Percentiles rank a stretch among this genome's conserved stretches.
Evolutionary conservation across 371 early-diverging fungal genomes (phyloP).

Genomic region (Mortierella sp.): DNA sequence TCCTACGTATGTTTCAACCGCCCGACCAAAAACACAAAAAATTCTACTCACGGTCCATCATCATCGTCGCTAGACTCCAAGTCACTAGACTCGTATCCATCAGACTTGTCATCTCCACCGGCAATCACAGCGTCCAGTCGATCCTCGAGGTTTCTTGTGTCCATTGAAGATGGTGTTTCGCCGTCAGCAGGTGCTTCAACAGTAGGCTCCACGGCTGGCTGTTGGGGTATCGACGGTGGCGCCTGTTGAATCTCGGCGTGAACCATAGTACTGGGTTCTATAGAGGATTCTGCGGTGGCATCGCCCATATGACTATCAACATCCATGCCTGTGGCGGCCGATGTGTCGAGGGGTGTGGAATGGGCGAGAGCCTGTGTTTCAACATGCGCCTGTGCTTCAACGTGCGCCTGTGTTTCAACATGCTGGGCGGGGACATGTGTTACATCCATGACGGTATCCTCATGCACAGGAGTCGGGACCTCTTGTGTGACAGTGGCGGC

Average conservation of each 20-base stretch:
- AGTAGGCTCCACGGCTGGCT: conserved; percentile 6
- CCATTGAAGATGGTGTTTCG: neutral
- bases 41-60: conserved; percentile 27
- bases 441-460: conserved; percentile 23
- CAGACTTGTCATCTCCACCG: conserved; percentile 27
- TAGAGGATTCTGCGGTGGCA: conserved; percentile 8
- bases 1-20: neutral
- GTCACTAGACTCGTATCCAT: conserved; percentile 55
- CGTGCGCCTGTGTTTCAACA: neutral
- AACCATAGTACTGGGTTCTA: neutral
- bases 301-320: conserved; percentile 34
- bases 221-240: conserved; percentile 4
- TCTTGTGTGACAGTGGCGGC: neutral
- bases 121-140: conserved; percentile 47
- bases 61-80: conserved; percentile 52
- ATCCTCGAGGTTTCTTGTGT: conserved; percentile 25
- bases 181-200: neutral
- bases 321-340: conserved; percentile 28
- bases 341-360: neutral
- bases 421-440: conserved; percentile 7
- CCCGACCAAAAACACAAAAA: neutral
- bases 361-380: neutral
- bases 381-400: neutral
- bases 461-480: neutral
- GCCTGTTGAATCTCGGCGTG: conserved; percentile 10